Percentiles rank a stretch among this genome's conserved stretches.
These are phyloP conservation scores for Agrocybe praecox DNA, from an alignment of 768 basidiomycete genomes.

Conservation along the genomic window DNA sequence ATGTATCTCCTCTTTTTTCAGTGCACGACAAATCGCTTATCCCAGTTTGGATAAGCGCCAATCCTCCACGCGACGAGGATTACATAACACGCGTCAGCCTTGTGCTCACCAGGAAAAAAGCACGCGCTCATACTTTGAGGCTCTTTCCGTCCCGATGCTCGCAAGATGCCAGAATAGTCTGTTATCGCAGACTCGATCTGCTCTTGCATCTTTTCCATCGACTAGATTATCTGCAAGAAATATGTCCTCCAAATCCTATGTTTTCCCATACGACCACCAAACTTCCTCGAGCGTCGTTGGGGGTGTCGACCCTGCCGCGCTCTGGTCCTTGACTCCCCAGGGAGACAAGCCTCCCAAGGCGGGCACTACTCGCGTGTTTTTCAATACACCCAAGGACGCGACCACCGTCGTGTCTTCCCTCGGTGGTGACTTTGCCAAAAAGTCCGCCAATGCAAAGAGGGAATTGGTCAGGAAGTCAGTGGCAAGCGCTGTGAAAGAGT, in stretches of 20 bases:
- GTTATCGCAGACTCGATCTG: constrained; percentile 20
- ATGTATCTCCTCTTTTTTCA: not conserved
- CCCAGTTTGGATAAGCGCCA: not conserved
- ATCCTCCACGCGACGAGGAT: not conserved
- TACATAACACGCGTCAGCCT: constrained; percentile 9
- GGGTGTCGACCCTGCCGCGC: constrained; percentile 44
- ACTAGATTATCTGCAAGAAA: too few species aligned
- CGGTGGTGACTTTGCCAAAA: constrained; percentile 53
- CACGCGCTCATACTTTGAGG: constrained; percentile 2
- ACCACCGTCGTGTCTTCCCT: constrained; percentile 61
- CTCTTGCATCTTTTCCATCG: constrained; percentile 20
- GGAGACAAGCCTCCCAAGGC: constrained; percentile 56
- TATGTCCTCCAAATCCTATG: constrained; percentile 58
- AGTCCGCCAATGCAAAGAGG: constrained; percentile 48
- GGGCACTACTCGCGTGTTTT: constrained; percentile 69
- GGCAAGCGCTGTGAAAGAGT: constrained; percentile 70
- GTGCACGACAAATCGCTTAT: too few species aligned
- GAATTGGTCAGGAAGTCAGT: constrained; percentile 74
- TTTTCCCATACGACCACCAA: constrained; percentile 61
- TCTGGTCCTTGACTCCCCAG: constrained; percentile 56
- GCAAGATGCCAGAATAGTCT: constrained; percentile 16
- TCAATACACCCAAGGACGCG: constrained; percentile 48
- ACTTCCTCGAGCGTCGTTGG: constrained; percentile 29
- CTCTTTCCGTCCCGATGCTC: constrained; percentile 23
- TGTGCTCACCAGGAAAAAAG: constrained; percentile 11